Evolutionary conservation across 225 moss, liverwort and hornwort species (phyloP).

Genomic region (Straminergon stramineum): DNA sequence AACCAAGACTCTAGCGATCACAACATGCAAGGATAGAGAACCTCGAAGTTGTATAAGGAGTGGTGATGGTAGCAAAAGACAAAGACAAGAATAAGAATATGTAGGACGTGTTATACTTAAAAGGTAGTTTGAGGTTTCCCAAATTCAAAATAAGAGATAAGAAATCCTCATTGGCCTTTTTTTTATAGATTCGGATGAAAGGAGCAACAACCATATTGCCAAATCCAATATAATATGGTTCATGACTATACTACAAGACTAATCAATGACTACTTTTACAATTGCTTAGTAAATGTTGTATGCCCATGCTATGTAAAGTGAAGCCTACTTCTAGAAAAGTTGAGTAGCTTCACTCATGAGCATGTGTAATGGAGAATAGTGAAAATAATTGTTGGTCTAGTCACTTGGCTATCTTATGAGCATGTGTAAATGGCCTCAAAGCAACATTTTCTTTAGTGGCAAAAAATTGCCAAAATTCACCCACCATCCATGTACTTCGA

Average conservation of each 20-base stretch:
- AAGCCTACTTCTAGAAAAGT: no score
- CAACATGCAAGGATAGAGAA: not conserved
- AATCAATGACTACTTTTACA: not conserved
- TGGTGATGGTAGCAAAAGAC: not conserved
- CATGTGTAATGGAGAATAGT: not conserved
- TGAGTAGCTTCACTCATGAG: no score
- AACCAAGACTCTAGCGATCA: not conserved
- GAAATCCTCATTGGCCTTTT: accelerated
- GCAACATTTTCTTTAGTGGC: no score
- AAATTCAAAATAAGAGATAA: not conserved
- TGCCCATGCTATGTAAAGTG: no score
- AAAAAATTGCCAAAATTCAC: no score
- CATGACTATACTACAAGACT: not conserved
- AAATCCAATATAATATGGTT: not conserved
- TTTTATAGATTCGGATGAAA: not conserved
- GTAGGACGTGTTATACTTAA: not conserved
- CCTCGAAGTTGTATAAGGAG: not conserved
- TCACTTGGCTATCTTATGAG: not conserved
- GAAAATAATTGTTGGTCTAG: not conserved
- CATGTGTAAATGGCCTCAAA: not conserved
- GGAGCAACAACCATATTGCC: accelerated
- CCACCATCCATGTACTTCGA: no score
- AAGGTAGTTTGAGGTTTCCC: accelerated
- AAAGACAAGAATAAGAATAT: not conserved
- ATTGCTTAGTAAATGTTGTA: no score